Base-by-base conservation (phyloP, 345 rosid species). In the Kernera saxatilis region DNA sequence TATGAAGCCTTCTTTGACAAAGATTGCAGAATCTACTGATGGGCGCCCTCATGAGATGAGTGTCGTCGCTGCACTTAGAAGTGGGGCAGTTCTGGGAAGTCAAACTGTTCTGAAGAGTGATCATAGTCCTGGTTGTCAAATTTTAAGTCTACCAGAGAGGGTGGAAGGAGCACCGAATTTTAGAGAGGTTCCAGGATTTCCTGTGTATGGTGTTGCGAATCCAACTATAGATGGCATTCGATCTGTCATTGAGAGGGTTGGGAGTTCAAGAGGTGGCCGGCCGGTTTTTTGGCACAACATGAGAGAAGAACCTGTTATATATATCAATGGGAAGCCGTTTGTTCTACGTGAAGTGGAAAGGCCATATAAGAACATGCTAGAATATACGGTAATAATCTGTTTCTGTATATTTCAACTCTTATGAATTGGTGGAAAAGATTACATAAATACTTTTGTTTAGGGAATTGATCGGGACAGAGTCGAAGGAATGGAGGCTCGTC, bases 241-340 rank as follows among this genome's bases (percentile, higher is more conserved):
- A 52, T 88, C 96, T 59, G 96, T 89, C 46, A 88, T 94, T 67
- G 79, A 39, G 69, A 91, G 99, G 79, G 83, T 91, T 81, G 97
- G 97, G 62, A 85, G 89, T 78, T 83, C 88, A 50, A 81, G 85
- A 79, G 88, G 84, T 66, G 89, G 91, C 45, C 82, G 86, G 63
- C 89, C 95, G 8, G 86, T 88, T 36, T 88, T 94, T 50, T 94
- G 99, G 99, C 99, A 94, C 72, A 94, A 94, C 67, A 91, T 91
- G 96, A 84, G 99, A 80, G 99, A 94, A 83, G 99, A 94, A 76
- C 95, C 99, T 64, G 99, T 94, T 70, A 91, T 91, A 76, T 94
- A 94, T 77, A 91, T 91, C 72, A 89, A 88, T 52, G 95, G 99
- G 67, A 91, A 89, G 75, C 99, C 99, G 17, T 94, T 94, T 82